Evolutionary conservation across 2,329 filamentous ascomycete genomes (phyloP).

Genomic region (Colletotrichum lupini): DNA sequence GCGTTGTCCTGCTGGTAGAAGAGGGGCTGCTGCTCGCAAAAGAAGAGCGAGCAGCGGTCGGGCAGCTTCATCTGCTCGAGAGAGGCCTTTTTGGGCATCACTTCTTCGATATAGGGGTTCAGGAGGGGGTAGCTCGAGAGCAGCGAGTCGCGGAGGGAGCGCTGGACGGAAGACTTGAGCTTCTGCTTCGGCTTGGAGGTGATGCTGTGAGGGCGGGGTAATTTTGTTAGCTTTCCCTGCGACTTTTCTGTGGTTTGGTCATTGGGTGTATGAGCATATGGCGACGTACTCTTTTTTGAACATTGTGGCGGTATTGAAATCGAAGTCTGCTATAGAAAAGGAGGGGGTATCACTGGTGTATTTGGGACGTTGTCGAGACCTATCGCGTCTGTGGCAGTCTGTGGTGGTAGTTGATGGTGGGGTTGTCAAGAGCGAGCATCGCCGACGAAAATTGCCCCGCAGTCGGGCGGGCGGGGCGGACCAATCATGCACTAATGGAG

Average conservation of each 20-base stretch:
- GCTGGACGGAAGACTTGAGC: slow-evolving; percentile 96
- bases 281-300: slow-evolving; percentile 90
- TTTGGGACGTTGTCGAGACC: slow-evolving; percentile 23
- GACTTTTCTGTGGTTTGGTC: neutral
- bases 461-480: slow-evolving; percentile 41
- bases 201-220: slow-evolving; percentile 65
- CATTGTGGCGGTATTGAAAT: slow-evolving; percentile 65
- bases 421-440: slow-evolving; percentile 32
- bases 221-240: slow-evolving; percentile 34
- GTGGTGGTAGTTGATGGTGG: slow-evolving; percentile 26
- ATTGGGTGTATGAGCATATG: neutral
- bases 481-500: slow-evolving; percentile 35
- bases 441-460: slow-evolving; percentile 38
- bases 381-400: slow-evolving; percentile 30
- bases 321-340: neutral
- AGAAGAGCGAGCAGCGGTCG: slow-evolving; percentile 90
- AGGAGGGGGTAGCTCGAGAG: slow-evolving; percentile 88
- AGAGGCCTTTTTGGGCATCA: slow-evolving; percentile 94
- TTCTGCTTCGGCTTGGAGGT: slow-evolving; percentile 86
- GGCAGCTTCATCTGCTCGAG: slow-evolving; percentile 93
- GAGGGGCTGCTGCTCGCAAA: slow-evolving; percentile 79
- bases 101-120: slow-evolving; percentile 88
- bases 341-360: slow-evolving; percentile 8
- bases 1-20: slow-evolving; percentile 90
- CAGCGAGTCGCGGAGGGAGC: slow-evolving; percentile 84